Conservation (phyloP, 805 yeast genomes). For the Yarrowia porcina region DNA sequence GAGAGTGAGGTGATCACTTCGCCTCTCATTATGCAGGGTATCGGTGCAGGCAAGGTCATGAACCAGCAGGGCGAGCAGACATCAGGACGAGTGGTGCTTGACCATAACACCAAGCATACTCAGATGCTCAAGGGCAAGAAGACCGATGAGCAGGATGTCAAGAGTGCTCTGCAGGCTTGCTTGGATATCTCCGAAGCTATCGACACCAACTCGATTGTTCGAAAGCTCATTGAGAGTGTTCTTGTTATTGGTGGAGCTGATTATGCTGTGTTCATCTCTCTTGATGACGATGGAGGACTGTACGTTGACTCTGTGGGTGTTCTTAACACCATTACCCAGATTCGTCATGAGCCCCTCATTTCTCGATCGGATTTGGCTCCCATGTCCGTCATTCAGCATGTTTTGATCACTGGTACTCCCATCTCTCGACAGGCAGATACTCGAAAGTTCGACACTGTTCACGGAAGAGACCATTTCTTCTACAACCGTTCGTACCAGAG, state of each 20-base stretch:
- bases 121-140: conserved; percentile 24
- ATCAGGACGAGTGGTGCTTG: conserved; percentile 4
- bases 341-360: conserved; percentile 41
- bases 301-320: conserved; percentile 38
- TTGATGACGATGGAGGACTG: conserved; percentile 36
- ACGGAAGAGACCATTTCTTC: conserved; percentile 45
- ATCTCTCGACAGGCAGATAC: conserved; percentile 42
- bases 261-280: conserved; percentile 38
- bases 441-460: conserved; percentile 38
- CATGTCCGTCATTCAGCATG: conserved; percentile 41
- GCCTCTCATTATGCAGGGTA: conserved; percentile 22
- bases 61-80: background rate
- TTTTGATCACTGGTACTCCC: conserved; percentile 41
- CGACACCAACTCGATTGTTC: conserved; percentile 41
- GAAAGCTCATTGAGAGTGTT: conserved; percentile 43
- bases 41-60: conserved; percentile 21
- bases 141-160: conserved; percentile 30
- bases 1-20: conserved; percentile 6
- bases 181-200: conserved; percentile 50
- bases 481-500: conserved; percentile 38
- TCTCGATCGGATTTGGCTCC: conserved; percentile 48
- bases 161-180: conserved; percentile 46
- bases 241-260: conserved; percentile 43
- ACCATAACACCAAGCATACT: conserved; percentile 13
- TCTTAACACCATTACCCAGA: conserved; percentile 34